Evolutionary conservation across 768 basidiomycete species (phyloP).

Genomic region (Cyclocybe aegerita): DNA sequence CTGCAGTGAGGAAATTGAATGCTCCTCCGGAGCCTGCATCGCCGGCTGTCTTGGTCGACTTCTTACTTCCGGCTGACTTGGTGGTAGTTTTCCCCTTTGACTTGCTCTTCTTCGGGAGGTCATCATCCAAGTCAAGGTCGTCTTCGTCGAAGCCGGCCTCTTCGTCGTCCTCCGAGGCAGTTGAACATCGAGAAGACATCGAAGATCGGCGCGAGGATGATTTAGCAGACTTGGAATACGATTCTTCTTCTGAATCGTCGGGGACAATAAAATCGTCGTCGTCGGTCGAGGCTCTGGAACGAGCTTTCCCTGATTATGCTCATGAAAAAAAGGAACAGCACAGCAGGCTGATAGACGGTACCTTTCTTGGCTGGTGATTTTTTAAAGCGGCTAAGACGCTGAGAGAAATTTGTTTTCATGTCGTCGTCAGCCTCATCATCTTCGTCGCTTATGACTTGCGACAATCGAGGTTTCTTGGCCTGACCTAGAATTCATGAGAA

Average conservation of each 20-base stretch:
- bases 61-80: conserved; percentile 27
- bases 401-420: conserved; percentile 53
- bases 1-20: conserved; percentile 72
- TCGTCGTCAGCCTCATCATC: conserved; percentile 57
- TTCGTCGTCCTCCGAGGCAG: conserved; percentile 36
- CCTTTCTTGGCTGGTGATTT: conserved; percentile 60
- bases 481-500: conserved; percentile 31
- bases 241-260: conserved; percentile 61
- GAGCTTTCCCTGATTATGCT: conserved; percentile 38
- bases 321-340: conserved; percentile 1
- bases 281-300: conserved; percentile 37
- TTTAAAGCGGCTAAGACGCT: conserved; percentile 62
- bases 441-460: conserved; percentile 44
- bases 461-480: conserved; percentile 62
- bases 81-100: conserved; percentile 21
- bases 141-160: conserved; percentile 35
- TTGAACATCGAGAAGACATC: conserved; percentile 43
- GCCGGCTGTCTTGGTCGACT: conserved; percentile 17
- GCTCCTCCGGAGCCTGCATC: conserved; percentile 21
- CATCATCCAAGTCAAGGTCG: conserved; percentile 19
- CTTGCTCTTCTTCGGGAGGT: conserved; percentile 30
- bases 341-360: conserved; percentile 17
- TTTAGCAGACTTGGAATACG: conserved; percentile 44
- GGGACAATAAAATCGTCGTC: conserved; percentile 78
- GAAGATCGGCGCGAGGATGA: conserved; percentile 50